Percentiles rank a stretch among this genome's conserved stretches.
These are phyloP conservation scores for Podaxis sp. DNA, from an alignment of 768 basidiomycete genomes.

Conservation along the genomic window DNA sequence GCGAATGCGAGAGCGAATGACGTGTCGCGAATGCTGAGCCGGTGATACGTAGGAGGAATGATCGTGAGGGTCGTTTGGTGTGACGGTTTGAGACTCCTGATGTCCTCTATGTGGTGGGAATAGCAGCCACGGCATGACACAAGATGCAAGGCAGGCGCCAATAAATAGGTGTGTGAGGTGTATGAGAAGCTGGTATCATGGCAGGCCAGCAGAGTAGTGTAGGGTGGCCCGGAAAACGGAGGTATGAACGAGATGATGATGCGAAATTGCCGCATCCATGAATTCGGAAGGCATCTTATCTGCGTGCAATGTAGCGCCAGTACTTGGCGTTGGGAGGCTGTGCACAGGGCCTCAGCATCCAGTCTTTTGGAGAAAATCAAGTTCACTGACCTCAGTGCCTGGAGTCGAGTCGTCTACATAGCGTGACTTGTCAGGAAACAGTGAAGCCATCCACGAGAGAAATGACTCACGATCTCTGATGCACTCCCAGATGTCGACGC, in stretches of 20 bases:
- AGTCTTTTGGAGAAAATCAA: neutral
- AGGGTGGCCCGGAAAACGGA: neutral
- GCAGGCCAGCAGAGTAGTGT: neutral
- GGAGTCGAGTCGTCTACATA: slow-evolving; percentile 58
- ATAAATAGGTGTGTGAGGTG: slow-evolving; percentile 4
- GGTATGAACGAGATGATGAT: neutral
- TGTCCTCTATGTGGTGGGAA: neutral
- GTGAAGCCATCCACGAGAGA: slow-evolving; percentile 5
- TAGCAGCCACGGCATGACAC: neutral
- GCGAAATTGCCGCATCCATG: neutral
- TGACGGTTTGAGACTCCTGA: neutral
- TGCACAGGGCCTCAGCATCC: slow-evolving; percentile 5
- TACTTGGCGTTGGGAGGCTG: slow-evolving; percentile 41
- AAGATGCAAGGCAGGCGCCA: slow-evolving; percentile 1
- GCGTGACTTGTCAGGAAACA: slow-evolving; percentile 10
- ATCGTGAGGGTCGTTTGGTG: neutral
- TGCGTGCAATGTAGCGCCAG: slow-evolving; percentile 49
- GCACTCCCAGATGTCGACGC: slow-evolving; percentile 79
- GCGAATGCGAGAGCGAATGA: neutral
- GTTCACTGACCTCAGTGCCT: slow-evolving; percentile 39
- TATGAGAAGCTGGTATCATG: neutral
- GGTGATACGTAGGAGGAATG: neutral
- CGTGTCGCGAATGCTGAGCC: neutral
- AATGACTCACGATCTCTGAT: slow-evolving; percentile 59
- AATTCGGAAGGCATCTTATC: slow-evolving; percentile 27